Evolutionary conservation across 768 basidiomycete genomes (phyloP).

Genomic region (Xerocomus brunneocitrinus): DNA sequence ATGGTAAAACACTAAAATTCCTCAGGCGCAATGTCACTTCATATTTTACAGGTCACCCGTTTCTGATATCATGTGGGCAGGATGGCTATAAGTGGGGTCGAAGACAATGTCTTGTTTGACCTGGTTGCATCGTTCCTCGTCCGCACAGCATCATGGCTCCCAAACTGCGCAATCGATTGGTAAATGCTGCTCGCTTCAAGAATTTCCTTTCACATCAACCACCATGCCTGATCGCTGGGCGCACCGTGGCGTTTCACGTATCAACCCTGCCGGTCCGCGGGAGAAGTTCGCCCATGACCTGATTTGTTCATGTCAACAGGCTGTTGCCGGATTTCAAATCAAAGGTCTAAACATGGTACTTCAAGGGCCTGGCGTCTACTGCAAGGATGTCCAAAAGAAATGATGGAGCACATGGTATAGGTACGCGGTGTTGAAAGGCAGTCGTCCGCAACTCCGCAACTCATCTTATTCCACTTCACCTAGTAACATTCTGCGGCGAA

Average conservation of each 20-base stretch:
- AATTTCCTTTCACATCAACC: neutral
- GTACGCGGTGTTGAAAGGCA: conserved; percentile 1
- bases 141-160: neutral
- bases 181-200: neutral
- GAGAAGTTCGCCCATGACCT: neutral
- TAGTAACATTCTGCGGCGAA: neutral
- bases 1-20: neutral
- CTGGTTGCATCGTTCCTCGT: neutral
- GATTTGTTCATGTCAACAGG: neutral
- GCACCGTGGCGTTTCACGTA: conserved; percentile 1
- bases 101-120: conserved; percentile 4
- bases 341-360: neutral
- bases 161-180: neutral
- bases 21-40: neutral
- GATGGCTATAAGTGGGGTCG: neutral
- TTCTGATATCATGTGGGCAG: neutral
- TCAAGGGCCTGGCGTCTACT: neutral
- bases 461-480: neutral
- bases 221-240: neutral
- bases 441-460: neutral
- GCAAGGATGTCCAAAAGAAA: neutral
- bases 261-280: neutral
- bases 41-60: neutral
- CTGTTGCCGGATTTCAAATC: conserved; percentile 13
- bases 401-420: neutral